Percentiles rank a stretch among this genome's conserved stretches.
Conservation (phyloP, 2,329 filamentous ascomycete genomes). For the Fusarium sp. region DNA sequence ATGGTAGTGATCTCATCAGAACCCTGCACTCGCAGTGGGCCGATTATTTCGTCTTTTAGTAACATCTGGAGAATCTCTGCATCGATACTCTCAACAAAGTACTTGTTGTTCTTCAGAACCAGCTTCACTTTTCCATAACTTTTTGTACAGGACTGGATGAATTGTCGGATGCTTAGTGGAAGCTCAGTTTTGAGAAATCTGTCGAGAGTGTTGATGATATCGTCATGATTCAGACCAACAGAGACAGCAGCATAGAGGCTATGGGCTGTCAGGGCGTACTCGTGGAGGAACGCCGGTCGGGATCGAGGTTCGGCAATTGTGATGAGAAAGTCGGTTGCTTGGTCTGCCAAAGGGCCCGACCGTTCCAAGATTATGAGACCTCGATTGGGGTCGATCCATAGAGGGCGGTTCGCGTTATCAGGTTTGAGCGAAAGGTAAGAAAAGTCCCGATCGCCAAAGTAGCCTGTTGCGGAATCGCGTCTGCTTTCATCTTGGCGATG, state of each 20-base stretch:
- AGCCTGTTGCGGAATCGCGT: neutral
- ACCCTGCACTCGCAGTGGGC: conserved; percentile 80
- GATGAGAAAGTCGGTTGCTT: conserved; percentile 94
- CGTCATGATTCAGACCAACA: conserved; percentile 85
- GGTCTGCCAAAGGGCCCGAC: conserved; percentile 86
- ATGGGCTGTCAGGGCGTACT: conserved; percentile 93
- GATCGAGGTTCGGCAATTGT: conserved; percentile 95
- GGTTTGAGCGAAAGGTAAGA: conserved; percentile 84
- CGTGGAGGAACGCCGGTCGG: conserved; percentile 89
- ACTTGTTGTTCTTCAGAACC: conserved; percentile 92
- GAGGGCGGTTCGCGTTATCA: conserved; percentile 88
- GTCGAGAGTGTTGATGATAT: conserved; percentile 91
- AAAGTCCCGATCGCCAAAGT: conserved; percentile 73
- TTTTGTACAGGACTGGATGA: conserved; percentile 83
- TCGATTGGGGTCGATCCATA: conserved; percentile 92
- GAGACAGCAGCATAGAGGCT: conserved; percentile 96
- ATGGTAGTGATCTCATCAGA: conserved; percentile 78
- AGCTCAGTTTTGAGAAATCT: conserved; percentile 89
- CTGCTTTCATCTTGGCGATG: too few species aligned
- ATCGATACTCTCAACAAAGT: conserved; percentile 95
- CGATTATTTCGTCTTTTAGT: conserved; percentile 85
- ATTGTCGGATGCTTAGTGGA: conserved; percentile 80
- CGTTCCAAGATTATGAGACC: conserved; percentile 93
- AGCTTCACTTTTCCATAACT: conserved; percentile 97
- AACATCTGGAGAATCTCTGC: conserved; percentile 86